Conservation (phyloP, 306 rosid species). For the Bauhinia variegata region DNA sequence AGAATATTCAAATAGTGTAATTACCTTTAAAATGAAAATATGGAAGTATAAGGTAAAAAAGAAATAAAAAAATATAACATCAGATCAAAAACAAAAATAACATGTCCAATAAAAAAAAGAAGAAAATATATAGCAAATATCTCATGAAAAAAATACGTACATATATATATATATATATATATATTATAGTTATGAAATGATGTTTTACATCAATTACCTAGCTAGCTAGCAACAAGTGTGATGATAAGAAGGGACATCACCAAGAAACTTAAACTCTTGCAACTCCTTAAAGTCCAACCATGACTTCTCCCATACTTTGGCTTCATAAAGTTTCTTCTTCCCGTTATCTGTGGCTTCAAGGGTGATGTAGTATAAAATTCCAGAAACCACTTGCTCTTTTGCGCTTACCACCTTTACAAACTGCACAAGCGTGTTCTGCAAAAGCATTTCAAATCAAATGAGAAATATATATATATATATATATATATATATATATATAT, state of each 20-base stretch:
- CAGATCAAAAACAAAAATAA: too few species aligned
- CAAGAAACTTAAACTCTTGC: constrained; percentile 53
- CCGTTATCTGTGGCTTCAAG: constrained; percentile 53
- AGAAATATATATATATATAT: neutral
- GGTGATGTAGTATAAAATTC: constrained; percentile 45
- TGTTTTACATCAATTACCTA: too few species aligned
- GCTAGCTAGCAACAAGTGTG: too few species aligned
- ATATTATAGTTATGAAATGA: too few species aligned
- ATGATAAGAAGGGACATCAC: constrained; percentile 30
- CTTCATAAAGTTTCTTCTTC: constrained; percentile 50
- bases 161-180: too few species aligned
- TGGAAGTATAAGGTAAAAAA: too few species aligned
- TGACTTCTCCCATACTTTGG: constrained; percentile 57
- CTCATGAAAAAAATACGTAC: too few species aligned
- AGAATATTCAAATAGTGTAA: too few species aligned
- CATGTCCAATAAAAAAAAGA: too few species aligned
- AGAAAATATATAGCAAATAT: too few species aligned
- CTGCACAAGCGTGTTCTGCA: constrained; percentile 49
- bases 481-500: neutral
- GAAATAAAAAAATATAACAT: too few species aligned
- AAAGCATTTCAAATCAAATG: neutral
- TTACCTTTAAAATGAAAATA: too few species aligned
- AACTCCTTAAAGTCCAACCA: constrained; percentile 62
- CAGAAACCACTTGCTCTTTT: constrained; percentile 51
- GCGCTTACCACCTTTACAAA: constrained; percentile 46